phyloP scores from a whole-genome alignment of 73 alveolate genomes.

The Urostyla sp. region DNA sequence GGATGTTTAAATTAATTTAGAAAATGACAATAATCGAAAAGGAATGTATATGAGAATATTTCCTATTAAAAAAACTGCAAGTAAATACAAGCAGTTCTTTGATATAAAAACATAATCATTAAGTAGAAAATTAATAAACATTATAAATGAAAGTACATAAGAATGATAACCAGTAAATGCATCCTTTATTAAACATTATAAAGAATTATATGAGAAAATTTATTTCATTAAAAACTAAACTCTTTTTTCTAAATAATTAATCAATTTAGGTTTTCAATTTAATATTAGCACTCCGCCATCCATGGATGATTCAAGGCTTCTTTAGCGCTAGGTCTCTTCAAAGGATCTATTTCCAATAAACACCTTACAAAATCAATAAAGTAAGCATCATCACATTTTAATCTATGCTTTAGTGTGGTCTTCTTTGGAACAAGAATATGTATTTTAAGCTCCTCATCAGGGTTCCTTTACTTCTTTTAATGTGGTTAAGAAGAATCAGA shows the following conservation, averaged over 20 bases:
- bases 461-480: constrained; percentile 65
- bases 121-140: too few relatives aligned
- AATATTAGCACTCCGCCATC: constrained; percentile 71
- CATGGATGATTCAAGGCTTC: constrained; percentile 96
- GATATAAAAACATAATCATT: too few relatives aligned
- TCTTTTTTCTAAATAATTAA: background rate
- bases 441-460: constrained; percentile 60
- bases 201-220: too few relatives aligned
- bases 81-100: too few relatives aligned
- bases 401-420: constrained; percentile 85
- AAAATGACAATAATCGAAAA: background rate
- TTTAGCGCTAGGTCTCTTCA: constrained; percentile 86
- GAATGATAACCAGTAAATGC: too few relatives aligned
- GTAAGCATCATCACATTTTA: constrained; percentile 83
- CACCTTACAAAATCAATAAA: constrained; percentile 87
- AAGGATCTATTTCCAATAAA: constrained; percentile 92
- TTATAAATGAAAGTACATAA: too few relatives aligned
- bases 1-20: background rate
- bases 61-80: too few relatives aligned
- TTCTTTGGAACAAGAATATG: constrained; percentile 92
- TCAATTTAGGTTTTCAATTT: background rate
- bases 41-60: too few relatives aligned
- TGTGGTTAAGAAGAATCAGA: constrained; percentile 57
- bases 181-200: too few relatives aligned
- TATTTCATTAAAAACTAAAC: too few relatives aligned